These are phyloP conservation scores for Neopestalotiopsis clavispora DNA, from an alignment of 2,329 filamentous ascomycete species.

Conservation along the genomic window DNA sequence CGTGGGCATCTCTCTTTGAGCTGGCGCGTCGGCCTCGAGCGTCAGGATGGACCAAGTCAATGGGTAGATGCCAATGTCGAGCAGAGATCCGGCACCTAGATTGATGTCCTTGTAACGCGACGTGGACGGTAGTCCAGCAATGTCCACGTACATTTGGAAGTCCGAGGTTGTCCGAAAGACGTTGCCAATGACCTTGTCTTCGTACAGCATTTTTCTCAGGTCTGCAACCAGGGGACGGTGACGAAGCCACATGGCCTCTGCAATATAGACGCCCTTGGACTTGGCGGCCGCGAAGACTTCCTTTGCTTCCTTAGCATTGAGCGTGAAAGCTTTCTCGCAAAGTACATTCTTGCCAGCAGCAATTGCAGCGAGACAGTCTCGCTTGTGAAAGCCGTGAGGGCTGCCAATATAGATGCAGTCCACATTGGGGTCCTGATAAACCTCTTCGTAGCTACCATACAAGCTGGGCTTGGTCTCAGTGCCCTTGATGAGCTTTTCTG, in stretches of 20 bases:
- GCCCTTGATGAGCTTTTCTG: constrained; percentile 33
- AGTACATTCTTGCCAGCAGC: constrained; percentile 46
- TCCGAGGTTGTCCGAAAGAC: constrained; percentile 45
- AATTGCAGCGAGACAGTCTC: constrained; percentile 49
- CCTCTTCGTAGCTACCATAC: constrained; percentile 44
- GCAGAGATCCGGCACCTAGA: constrained; percentile 46
- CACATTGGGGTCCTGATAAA: constrained; percentile 45
- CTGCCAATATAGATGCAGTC: constrained; percentile 53
- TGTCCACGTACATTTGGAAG: constrained; percentile 42
- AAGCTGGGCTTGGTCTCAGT: constrained; percentile 33
- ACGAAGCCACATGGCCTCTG: constrained; percentile 53
- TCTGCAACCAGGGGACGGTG: constrained; percentile 43
- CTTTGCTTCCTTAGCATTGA: constrained; percentile 44
- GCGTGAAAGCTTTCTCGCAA: constrained; percentile 50
- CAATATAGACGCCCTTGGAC: constrained; percentile 45
- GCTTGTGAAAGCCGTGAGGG: constrained; percentile 49
- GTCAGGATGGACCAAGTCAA: constrained; percentile 44
- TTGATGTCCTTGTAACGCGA: constrained; percentile 42
- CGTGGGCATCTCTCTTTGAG: constrained; percentile 35
- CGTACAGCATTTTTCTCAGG: constrained; percentile 41
- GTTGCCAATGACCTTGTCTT: constrained; percentile 44
- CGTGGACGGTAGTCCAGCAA: constrained; percentile 33
- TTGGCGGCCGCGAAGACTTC: constrained; percentile 45
- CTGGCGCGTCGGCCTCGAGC: constrained; percentile 35
- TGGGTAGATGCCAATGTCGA: constrained; percentile 50